Base-by-base conservation (phyloP, 257 asterid genomes). In the Solanum ossicruentum region DNA sequence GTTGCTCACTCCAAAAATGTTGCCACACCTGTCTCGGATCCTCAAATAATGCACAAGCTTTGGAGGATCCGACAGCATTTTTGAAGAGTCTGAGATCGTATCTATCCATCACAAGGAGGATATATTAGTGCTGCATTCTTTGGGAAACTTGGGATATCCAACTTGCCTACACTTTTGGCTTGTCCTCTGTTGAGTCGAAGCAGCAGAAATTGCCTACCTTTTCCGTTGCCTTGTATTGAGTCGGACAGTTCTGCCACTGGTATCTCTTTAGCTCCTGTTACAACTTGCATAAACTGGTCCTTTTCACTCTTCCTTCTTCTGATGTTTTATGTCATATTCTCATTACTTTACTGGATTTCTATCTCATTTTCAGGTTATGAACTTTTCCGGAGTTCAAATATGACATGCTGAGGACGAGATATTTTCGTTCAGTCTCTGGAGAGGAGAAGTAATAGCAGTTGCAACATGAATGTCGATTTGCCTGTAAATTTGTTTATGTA, bases 401-500 rank as follows among this genome's bases (percentile, higher is more conserved):
- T 87, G 92, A 88, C 86, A 89, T 87, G 90, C 86, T 88, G 93
- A 89, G 90, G 92, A 86, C 56, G 88, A 85, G 87, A 84, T 52
- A 28, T 20, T 67, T 32, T 72, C 80, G 20, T 16, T 51, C 58
- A 83, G 77, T 51, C 10, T 49, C 56, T 47, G 41, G 60, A 66
- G 77, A 66, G 65, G 77, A 26, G 82, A 67, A 58, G 28, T 58
- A 75, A 55, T 56, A 71, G 60, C 71, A 66, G 80, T 45, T 63
- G 43, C 81, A 73, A 52, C 82, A 51, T 77, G 82, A 77, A 77
- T 51, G 47, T 77, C 6, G 47, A 77, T 77, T 77, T 77, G 47
- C 65, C 83, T 63, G 82, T 71, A 85, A 43, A 80, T 84, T 79
- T 51, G 86, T 84, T 66, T 78, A 70, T 51, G 60, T 63, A 41